These are phyloP conservation scores for Solanum acaule DNA, from an alignment of 257 asterid genomes.

Conservation along the genomic window DNA sequence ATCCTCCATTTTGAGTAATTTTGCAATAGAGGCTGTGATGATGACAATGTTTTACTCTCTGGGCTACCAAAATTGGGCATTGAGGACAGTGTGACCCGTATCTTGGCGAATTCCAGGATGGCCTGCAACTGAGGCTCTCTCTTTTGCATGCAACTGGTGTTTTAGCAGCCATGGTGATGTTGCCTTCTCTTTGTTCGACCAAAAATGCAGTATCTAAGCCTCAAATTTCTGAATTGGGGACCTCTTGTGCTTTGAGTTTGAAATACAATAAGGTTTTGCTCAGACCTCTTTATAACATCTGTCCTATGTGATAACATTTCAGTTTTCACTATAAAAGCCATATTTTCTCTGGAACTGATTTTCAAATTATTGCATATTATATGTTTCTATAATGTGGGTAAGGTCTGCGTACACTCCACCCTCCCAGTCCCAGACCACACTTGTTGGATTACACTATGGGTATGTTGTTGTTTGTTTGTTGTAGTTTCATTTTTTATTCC, in stretches of 20 bases:
- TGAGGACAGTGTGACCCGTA: neutral
- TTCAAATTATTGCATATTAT: neutral
- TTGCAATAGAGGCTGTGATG: neutral
- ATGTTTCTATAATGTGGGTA: too few relatives aligned
- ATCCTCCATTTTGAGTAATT: neutral
- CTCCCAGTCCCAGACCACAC: too few relatives aligned
- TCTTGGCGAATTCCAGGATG: neutral
- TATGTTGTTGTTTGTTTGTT: too few relatives aligned
- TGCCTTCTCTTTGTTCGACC: neutral
- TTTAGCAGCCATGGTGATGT: slow-evolving; percentile 11
- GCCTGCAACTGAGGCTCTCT: neutral
- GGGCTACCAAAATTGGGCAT: neutral
- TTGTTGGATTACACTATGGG: too few relatives aligned
- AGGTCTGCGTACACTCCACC: too few relatives aligned
- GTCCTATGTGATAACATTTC: neutral
- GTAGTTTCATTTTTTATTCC: too few relatives aligned
- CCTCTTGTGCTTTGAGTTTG: too few relatives aligned
- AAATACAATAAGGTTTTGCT: neutral
- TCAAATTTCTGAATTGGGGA: too few relatives aligned
- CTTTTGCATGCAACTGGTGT: slow-evolving; percentile 2
- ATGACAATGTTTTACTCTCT: neutral
- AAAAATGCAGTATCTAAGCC: neutral
- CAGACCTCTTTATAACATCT: neutral
- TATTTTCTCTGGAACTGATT: neutral
- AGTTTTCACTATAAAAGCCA: neutral